Conservation (phyloP, 2,329 filamentous ascomycete species). For the Coniochaeta pulveracea region DNA sequence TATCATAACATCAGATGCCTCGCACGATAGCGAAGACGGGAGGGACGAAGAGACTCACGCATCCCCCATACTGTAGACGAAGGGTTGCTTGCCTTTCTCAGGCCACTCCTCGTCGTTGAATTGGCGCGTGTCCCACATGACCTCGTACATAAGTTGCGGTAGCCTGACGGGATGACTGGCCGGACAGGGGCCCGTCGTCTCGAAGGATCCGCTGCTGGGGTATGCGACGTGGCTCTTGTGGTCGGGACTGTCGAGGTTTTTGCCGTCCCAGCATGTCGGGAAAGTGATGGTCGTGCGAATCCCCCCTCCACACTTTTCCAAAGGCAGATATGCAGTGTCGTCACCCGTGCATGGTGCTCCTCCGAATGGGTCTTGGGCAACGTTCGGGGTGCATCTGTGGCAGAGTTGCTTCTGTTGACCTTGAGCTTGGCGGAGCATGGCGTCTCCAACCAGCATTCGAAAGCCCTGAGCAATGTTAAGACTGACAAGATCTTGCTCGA, state of each 20-base stretch:
- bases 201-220: constrained; percentile 21
- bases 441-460: constrained; percentile 24
- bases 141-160: constrained; percentile 32
- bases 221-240: constrained; percentile 33
- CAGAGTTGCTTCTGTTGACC: constrained; percentile 11
- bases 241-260: constrained; percentile 33
- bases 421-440: constrained; percentile 9
- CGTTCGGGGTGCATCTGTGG: constrained; percentile 9
- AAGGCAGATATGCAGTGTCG: constrained; percentile 25
- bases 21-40: too few species aligned
- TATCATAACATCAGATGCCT: too few species aligned
- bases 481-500: constrained; percentile 1
- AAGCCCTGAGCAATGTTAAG: constrained; percentile 19
- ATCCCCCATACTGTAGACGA: constrained; percentile 17
- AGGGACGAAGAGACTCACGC: constrained; percentile 10
- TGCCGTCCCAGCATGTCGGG: constrained; percentile 43
- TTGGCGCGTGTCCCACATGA: constrained; percentile 27
- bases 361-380: constrained; percentile 4
- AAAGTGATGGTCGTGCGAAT: constrained; percentile 32
- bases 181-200: constrained; percentile 22
- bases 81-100: constrained; percentile 11
- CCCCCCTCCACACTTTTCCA: constrained; percentile 22
- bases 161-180: constrained; percentile 28
- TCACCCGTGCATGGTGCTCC: constrained; percentile 8
- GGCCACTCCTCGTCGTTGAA: constrained; percentile 22